phyloP scores from a whole-genome alignment of 768 basidiomycete genomes.

The Russula dissimulans region DNA sequence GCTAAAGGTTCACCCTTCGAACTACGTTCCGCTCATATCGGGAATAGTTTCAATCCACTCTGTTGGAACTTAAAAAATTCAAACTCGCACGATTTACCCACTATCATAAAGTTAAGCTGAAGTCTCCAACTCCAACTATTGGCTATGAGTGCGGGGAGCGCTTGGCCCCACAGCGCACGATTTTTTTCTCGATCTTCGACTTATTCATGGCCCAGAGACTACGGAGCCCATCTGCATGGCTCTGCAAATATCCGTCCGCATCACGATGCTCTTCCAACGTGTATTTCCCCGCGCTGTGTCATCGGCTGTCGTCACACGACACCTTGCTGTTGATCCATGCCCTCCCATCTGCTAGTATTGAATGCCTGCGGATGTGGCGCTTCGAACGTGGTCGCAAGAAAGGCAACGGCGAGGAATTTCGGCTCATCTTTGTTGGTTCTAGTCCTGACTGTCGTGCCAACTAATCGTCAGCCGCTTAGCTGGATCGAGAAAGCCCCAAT shows the following conservation, averaged over 20 bases:
- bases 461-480: constrained; percentile 10
- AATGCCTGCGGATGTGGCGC: constrained; percentile 10
- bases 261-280: not conserved
- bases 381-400: constrained; percentile 8
- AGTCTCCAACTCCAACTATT: not conserved
- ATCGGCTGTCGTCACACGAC: not conserved
- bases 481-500: constrained; percentile 2
- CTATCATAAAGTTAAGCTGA: not conserved
- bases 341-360: not conserved
- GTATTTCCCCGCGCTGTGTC: not conserved
- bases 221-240: not conserved
- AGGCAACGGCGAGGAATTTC: constrained; percentile 7
- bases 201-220: not conserved
- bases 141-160: not conserved
- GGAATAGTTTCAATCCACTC: not conserved
- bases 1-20: not conserved
- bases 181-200: not conserved
- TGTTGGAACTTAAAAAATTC: not conserved
- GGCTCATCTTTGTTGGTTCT: constrained; percentile 13
- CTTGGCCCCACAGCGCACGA: not conserved
- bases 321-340: not conserved
- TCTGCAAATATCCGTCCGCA: not conserved
- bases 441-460: constrained; percentile 8
- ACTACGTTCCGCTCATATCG: not conserved
- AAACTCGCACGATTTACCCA: not conserved